These are phyloP conservation scores for Thermomucor indicae-seudaticae DNA, from an alignment of 371 early-diverging fungal genomes.

Conservation along the genomic window DNA sequence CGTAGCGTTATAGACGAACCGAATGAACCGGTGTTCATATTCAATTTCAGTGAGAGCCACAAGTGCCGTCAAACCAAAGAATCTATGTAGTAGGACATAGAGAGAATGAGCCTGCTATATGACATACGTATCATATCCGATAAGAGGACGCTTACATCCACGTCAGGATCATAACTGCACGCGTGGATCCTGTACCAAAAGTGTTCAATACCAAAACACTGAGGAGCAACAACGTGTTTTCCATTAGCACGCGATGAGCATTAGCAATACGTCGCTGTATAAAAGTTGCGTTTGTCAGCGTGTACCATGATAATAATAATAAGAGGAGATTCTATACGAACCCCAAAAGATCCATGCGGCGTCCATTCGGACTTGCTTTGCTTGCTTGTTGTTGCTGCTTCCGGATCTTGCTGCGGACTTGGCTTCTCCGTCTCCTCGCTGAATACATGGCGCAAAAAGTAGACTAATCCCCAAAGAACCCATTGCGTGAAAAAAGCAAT, in stretches of 20 bases:
- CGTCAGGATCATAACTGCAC: slow-evolving; percentile 40
- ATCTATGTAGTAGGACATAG: slow-evolving; percentile 6
- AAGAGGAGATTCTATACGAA: neutral
- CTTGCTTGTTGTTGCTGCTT: neutral
- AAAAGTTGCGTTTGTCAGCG: too few relatives aligned
- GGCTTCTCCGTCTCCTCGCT: slow-evolving; percentile 10
- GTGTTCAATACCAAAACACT: slow-evolving; percentile 37
- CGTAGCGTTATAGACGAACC: slow-evolving; percentile 26
- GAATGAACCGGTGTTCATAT: slow-evolving; percentile 34
- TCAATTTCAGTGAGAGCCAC: slow-evolving; percentile 31
- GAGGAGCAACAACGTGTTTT: slow-evolving; percentile 34
- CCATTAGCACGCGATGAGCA: slow-evolving; percentile 31
- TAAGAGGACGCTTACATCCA: slow-evolving; percentile 25
- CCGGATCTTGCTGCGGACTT: slow-evolving; percentile 15
- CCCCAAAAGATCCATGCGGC: slow-evolving; percentile 6
- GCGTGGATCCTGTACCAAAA: slow-evolving; percentile 40
- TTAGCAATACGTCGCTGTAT: slow-evolving; percentile 12
- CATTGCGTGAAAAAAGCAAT: slow-evolving; percentile 35
- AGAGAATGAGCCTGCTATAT: neutral
- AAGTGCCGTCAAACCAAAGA: slow-evolving; percentile 37
- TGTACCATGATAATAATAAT: neutral
- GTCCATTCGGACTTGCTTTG: slow-evolving; percentile 3
- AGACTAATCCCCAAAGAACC: slow-evolving; percentile 31
- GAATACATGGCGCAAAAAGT: slow-evolving; percentile 20
- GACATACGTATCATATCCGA: neutral